Evolutionary conservation across 495 filamentous ascomycete species (phyloP).

Genomic region (Podospora australis): DNA sequence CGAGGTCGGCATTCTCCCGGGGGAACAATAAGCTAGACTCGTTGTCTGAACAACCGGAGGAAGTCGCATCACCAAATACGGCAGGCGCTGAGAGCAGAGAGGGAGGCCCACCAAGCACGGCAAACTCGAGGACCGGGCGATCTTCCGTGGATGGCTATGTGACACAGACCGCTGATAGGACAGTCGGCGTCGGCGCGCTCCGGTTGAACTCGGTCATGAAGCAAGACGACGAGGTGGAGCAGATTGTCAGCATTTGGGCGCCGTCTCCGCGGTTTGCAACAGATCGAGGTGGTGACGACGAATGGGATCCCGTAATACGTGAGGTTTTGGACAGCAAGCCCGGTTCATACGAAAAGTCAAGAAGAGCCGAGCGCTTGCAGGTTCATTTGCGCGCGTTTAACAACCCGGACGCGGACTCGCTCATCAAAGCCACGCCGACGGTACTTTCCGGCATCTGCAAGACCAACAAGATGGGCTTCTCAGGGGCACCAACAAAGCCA

Average conservation of each 20-base stretch:
- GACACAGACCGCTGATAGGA: conserved; percentile 44
- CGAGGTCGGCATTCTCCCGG: conserved; percentile 40
- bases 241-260: conserved; percentile 72
- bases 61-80: conserved; percentile 22
- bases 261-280: conserved; percentile 41
- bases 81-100: conserved; percentile 34
- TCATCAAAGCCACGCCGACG: conserved; percentile 83
- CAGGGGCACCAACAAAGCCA: conserved; percentile 79
- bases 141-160: conserved; percentile 42
- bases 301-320: conserved; percentile 69
- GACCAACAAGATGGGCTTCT: conserved; percentile 88
- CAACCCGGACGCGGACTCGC: conserved; percentile 63
- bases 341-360: conserved; percentile 65
- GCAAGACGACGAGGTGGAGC: conserved; percentile 69
- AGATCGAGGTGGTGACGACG: conserved; percentile 52
- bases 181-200: conserved; percentile 75
- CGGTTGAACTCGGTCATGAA: conserved; percentile 71
- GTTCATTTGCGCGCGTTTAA: conserved; percentile 72
- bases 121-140: conserved; percentile 42
- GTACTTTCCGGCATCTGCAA: conserved; percentile 72
- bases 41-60: conserved; percentile 42
- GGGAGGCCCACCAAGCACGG: conserved; percentile 48
- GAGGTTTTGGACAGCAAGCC: conserved; percentile 67
- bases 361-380: conserved; percentile 63
- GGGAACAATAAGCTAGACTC: conserved; percentile 43